phyloP scores from a whole-genome alignment of 805 yeast species.

The Isabelozyma heimii region DNA sequence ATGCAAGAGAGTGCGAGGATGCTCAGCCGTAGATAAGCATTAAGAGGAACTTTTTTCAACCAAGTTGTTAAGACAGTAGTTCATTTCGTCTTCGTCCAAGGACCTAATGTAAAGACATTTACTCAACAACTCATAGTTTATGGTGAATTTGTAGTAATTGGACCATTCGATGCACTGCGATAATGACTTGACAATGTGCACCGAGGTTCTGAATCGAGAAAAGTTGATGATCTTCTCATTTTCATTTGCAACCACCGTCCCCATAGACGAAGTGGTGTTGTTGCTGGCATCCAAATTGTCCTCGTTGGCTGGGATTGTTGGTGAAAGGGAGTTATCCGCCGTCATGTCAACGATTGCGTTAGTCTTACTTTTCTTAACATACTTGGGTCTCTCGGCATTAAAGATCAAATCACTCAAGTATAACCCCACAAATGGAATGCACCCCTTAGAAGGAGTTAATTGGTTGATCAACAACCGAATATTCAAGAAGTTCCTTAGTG shows the following conservation, averaged over 20 bases:
- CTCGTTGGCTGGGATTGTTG: neutral
- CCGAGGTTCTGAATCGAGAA: constrained; percentile 71
- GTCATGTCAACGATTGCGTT: constrained; percentile 1
- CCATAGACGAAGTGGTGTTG: neutral
- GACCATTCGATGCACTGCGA: constrained; percentile 87
- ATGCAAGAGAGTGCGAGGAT: too few relatives aligned
- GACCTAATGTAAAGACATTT: constrained; percentile 81
- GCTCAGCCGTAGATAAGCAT: too few relatives aligned
- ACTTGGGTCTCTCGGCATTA: constrained; percentile 62
- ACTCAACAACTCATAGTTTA: constrained; percentile 65
- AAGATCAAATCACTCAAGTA: constrained; percentile 79
- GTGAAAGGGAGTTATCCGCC: neutral
- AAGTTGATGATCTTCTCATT: constrained; percentile 61
- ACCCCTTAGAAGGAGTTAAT: constrained; percentile 64
- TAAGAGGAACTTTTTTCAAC: neutral
- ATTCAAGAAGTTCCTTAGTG: constrained; percentile 67
- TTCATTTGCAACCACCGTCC: constrained; percentile 2
- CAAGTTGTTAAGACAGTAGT: constrained; percentile 20
- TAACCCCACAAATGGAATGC: constrained; percentile 87
- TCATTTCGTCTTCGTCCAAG: constrained; percentile 71
- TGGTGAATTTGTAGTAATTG: constrained; percentile 54
- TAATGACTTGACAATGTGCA: constrained; percentile 72
- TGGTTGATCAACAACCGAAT: constrained; percentile 63
- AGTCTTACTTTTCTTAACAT: constrained; percentile 23
- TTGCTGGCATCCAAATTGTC: neutral